Base-by-base conservation (phyloP, 2,329 filamentous ascomycete genomes). In the Rhynchosporium secalis region DNA sequence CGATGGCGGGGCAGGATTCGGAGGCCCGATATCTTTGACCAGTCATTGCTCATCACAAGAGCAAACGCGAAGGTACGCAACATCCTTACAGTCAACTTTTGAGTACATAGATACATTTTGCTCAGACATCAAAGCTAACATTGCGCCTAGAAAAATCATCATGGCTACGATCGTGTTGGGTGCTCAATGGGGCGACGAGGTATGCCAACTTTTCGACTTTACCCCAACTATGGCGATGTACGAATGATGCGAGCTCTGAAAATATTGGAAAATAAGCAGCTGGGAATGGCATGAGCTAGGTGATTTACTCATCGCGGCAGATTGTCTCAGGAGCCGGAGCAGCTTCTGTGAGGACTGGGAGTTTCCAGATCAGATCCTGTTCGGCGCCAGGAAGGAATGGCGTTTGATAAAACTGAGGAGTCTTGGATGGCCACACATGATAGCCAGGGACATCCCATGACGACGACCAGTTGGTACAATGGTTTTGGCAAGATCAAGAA, bases 101-200 rank as follows among this genome's bases (percentile, higher is more conserved):
- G 9, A 46, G 13, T n/a, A 4, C n/a, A 20, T 7, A 6, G 28
- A n/a, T 15, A n/a, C 40, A 6, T n/a, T 46, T 1, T 28, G 15
- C 10, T 26, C 1, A 46, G n/a, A 8, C 9, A 6, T n/a, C 4
- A 20, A 26, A 46, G 13, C 40, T 43, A 43, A 43, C 26, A 5
- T 28, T 4, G 15, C 15, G n/a, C n/a, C 13, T 20, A 46, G 43
- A 46, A 20, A 46, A 46, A 46, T 26, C 20, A 54, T 29, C 9
- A 59, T 59, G 57, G 47, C 46, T 26, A 59, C 57, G 26, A 59
- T 59, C 33, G 57, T 59, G 46, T 12, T 59, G 31, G 57, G 57
- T 43, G 33, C 57, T 36, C 57, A 59, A 40, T 59, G 57, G 57
- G 57, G 57, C 13, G 57, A 59, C 36, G 57, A 59, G 57, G 57